Evolutionary conservation across 2,329 filamentous ascomycete genomes (phyloP).

Genomic region (Aspergillus terreus): DNA sequence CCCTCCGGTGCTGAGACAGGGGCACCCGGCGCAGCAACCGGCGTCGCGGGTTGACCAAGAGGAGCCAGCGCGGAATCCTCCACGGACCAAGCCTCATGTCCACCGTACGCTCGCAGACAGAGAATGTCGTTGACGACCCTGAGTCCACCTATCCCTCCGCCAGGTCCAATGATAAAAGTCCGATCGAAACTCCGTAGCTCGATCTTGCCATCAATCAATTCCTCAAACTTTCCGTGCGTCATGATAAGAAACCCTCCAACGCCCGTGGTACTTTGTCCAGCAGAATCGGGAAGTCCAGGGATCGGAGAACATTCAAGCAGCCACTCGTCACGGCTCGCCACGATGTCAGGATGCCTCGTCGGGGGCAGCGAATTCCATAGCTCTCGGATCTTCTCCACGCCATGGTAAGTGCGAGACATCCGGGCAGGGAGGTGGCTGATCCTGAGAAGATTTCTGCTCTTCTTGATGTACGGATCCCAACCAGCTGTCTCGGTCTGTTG

Average conservation of each 20-base stretch:
- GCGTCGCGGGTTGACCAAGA: constrained; percentile 17
- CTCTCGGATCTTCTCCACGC: constrained; percentile 61
- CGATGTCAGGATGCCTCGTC: constrained; percentile 71
- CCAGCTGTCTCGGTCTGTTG: constrained; percentile 44
- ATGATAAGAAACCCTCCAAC: constrained; percentile 75
- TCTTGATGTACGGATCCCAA: constrained; percentile 73
- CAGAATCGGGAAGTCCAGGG: constrained; percentile 66
- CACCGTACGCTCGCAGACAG: constrained; percentile 65
- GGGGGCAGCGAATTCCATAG: constrained; percentile 67
- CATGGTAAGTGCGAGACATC: constrained; percentile 63
- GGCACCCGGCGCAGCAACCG: constrained; percentile 20
- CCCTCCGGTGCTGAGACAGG: constrained; percentile 30
- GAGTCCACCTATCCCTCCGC: constrained; percentile 61
- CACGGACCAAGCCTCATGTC: constrained; percentile 49
- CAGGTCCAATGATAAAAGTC: constrained; percentile 74
- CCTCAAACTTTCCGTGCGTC: constrained; percentile 81
- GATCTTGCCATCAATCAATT: constrained; percentile 59
- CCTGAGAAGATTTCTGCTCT: constrained; percentile 72
- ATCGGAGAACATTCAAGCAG: constrained; percentile 77
- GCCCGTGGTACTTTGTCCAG: constrained; percentile 58
- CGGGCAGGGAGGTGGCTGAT: constrained; percentile 60
- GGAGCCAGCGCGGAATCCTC: constrained; percentile 27
- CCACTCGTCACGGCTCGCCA: constrained; percentile 66
- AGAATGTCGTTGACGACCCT: constrained; percentile 79
- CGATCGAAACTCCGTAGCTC: constrained; percentile 75